Base-by-base conservation (phyloP, 1,139 yeast genomes). In the Pichia sp. region DNA sequence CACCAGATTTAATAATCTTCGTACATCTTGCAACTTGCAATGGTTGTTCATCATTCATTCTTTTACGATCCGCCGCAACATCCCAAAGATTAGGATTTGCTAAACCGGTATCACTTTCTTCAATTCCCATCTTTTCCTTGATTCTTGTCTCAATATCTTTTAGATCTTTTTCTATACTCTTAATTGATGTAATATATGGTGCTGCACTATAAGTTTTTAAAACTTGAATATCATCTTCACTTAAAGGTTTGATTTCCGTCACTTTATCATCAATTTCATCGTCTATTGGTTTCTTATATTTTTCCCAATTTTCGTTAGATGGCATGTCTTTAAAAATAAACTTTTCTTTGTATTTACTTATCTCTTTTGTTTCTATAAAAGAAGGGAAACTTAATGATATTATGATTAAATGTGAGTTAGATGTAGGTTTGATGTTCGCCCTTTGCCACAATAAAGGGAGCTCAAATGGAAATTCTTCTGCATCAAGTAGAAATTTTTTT, bases 11-110 rank as follows among this genome's bases (percentile, higher is more conserved):
- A 57, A 92, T 92, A 64, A 94, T 92, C 70, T 94, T 92, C 34
- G 98, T 94, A 69, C 99, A 92, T 64, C 99, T 77, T 22, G 99
- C 98, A 43, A 94, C 99, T 66, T 92, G 99, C 54, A 92, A 71
- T 34, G 98, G 96, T 61, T 87, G 97, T 63, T 92, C 97, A 64
- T 85, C 92, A 49, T 82, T 76, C 82, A 90, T 81, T 60, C 96
- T 74, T 65, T 87, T 96, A 64, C 87, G 86, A 66, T 92, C 99
- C 24, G 97, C 97, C 74, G 82, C 80, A 41, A 92, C 87, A 69
- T 92, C 99, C 99, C 99, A 92, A 55, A 90, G 69, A 61, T 87
- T 95, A 6, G 97, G 96, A 41, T 95, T 90, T 24, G 97, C 89
- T 51, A 92, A 73, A 20, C 98, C 98, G 1, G 97, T 90, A 64